Evolutionary conservation across 495 filamentous ascomycete genomes (phyloP), one percentile per base, ranked within the genome.

Genomic region (Annulohypoxylon maeteangense): DNA sequence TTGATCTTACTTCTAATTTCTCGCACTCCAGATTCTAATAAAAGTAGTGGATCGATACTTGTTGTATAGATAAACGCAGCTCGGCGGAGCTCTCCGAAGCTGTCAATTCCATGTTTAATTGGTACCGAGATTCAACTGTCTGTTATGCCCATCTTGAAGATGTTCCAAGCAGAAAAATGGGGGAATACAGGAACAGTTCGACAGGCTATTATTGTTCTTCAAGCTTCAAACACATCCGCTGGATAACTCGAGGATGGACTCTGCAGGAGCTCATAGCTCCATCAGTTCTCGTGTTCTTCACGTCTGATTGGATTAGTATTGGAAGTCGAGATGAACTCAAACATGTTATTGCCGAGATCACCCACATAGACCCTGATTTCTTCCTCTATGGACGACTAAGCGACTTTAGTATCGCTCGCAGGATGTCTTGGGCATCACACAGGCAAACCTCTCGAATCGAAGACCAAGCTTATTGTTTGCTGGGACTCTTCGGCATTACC

Each of bases 101-200:
- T 25, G 25, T 50, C 23, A 50, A 50, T 50, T 50, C 45, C 20
- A 50, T 50, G 45, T 50, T 50, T 25, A 50, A 50, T 25, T 50
- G 45, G 45, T 50, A 50, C 18, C 45, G 20, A 4, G 18, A 27
- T 8, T 25, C 45, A 25, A 27, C 16, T 11, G 45, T 50, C 23
- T 50, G 45, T 7, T 50, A 50, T 27, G 45, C 45, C 23, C 25
- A 50, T 50, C 45, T 50, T 11, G 45, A 50, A 18, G 45, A 50
- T 25, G 20, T 50, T 27, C 7, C 18, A 25, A 50, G 45, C 16
- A 23, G 10, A 18, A 4, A 25, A 11, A 50, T 25, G 45, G 8
- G 25, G 45, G 12, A 12, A 38, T 38, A 38, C 12, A 42, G 38
- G 38, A 16, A 36, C 5, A 7, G 1, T 5, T 36, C 32, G 32